Evolutionary conservation across 345 rosid genomes (phyloP), one percentile per base, ranked within the genome.

Genomic region (Xanthoceras sorbifolium): DNA sequence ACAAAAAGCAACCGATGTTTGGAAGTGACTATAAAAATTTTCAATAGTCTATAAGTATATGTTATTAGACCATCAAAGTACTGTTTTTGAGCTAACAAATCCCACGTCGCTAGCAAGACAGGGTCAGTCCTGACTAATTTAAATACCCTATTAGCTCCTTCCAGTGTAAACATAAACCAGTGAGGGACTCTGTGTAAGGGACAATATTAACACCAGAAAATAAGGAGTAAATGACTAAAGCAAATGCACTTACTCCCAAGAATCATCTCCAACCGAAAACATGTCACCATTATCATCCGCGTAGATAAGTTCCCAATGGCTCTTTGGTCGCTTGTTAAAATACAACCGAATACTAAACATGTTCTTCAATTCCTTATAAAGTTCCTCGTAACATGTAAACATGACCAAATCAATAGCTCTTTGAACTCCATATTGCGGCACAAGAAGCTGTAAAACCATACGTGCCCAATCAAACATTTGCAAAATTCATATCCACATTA

Each of bases 251-350:
- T 54, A 54, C 60, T 54, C 25, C 60, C 60, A 54, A 18, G 60
- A 8, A 54, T 5, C 5, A 54, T 54, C 60, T 54, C 60, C 60
- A 54, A 54, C 60, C 60, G 18, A 54, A 54, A 54, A n/a, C 60
- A 54, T 54, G 25, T 17, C 60, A 54, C 25, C 60, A 5, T 54
- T 54, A 54, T 54, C 60, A 8, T 54, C 60, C 18, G 18, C n/a
- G 4, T 54, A 54, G 9, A 54, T 17, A 54, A 54, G 60, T 20
- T 54, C 60, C 60, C 60, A 54, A 54, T 54, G 60, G 60, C 60
- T 54, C 60, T 54, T 54, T 54, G 60, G 60, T 54, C 25, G 22
- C 60, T 54, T 54, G 60, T 54, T 54, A n/a, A 54, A 54, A n/a
- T 54, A 54, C 7, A 54, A 54, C 18, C 60, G 20, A 17, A 54